Base-by-base conservation (phyloP, 176 grass and related monocot species). In the Aegilops bicornis region DNA sequence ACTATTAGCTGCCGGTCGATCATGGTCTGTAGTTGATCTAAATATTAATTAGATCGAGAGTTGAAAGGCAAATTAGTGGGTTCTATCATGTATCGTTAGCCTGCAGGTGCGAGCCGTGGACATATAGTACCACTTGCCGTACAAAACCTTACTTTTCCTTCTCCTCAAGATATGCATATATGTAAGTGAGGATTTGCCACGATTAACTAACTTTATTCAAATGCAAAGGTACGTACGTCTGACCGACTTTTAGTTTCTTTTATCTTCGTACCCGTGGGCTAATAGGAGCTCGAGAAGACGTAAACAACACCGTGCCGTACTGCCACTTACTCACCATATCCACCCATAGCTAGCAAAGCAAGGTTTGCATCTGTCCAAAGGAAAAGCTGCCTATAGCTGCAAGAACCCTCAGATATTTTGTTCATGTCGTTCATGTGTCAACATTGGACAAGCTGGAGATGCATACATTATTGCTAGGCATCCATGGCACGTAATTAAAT, bases 91-190 rank as follows among this genome's bases (percentile, higher is more conserved):
- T 32, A 68, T 35, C 76, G 29, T 24, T 86, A 47, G 71, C 48
- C 25, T 35, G 62, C 62, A 83, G 35, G 11, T 52, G 15, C 43
- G 2, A 59, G 17, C 8, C 27, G 73, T 76, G 73, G 45, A 54
- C 45, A 54, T 76, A 76, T 76, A 54, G 43, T 54, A 54, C 24
- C 30, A 54, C 25, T 32, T 54, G 16, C 29, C 40, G 64, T 80
- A 80, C 62, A 80, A 22, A 89, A 73, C 6, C 42, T 17, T 64
- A 62, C n/a, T 54, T 54, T 40, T 78, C 17, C 27, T 84, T 25
- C 76, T 84, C 71, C 79, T 75, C 23, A 56, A 89, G 76, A 80
- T 85, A 85, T 3, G 45, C 63, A 74, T 54, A 19, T 54, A 54
- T 54, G 50, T 19, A 54, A 54, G 50, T 42, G 83, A 77, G 24